These are phyloP conservation scores for Penicillium arizonense DNA, from an alignment of 495 filamentous ascomycete species.

Conservation along the genomic window DNA sequence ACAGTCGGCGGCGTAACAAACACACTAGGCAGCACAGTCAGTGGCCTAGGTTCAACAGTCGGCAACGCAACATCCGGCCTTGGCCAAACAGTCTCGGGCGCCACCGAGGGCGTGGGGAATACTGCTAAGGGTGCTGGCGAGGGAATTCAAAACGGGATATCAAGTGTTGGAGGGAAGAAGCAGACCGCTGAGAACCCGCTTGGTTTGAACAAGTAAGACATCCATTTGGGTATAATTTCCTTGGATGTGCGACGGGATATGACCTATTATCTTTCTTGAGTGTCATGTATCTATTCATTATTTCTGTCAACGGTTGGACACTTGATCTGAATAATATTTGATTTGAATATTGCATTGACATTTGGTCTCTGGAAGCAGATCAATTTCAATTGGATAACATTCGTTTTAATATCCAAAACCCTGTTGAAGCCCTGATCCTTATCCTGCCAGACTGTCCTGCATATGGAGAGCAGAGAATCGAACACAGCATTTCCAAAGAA, in stretches of 20 bases:
- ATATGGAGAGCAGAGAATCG: too few species aligned
- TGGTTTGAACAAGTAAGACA: conserved; percentile 11
- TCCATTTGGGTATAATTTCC: too few species aligned
- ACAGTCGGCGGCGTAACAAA: conserved; percentile 37
- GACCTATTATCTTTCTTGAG: too few species aligned
- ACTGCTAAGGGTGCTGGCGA: conserved; percentile 28
- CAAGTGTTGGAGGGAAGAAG: conserved; percentile 20
- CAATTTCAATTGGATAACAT: too few species aligned
- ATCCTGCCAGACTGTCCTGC: too few species aligned
- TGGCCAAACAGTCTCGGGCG: conserved; percentile 32
- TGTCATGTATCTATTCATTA: too few species aligned
- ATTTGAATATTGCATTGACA: conserved; percentile 20
- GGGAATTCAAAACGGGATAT: conserved; percentile 4
- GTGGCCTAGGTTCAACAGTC: conserved; percentile 36
- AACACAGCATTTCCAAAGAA: too few species aligned
- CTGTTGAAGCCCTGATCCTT: too few species aligned
- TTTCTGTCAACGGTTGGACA: too few species aligned
- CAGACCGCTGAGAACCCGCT: conserved; percentile 27
- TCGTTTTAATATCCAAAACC: too few species aligned
- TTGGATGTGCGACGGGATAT: too few species aligned
- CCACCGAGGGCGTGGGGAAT: conserved; percentile 33
- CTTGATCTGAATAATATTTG: conserved; percentile 18
- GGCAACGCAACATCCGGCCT: conserved; percentile 31
- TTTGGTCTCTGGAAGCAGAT: conserved; percentile 4
- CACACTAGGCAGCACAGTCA: conserved; percentile 30